Percentiles rank a stretch among this genome's conserved stretches.
These are phyloP conservation scores for Babesia ovis DNA, from an alignment of 169 alveolate genomes.

Conservation along the genomic window DNA sequence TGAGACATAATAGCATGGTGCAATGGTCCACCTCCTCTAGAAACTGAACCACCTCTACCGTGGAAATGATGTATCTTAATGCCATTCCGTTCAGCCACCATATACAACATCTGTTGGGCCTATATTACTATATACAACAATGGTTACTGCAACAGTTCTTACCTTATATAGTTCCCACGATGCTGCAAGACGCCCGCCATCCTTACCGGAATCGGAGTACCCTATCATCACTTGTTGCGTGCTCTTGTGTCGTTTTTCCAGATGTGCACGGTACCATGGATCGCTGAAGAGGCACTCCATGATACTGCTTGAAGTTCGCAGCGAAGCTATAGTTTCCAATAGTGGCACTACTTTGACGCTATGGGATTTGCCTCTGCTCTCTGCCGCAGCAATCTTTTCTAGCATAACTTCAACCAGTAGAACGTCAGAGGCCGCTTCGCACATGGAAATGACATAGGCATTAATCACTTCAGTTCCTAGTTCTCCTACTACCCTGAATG, in stretches of 20 bases:
- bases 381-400: conserved; percentile 19
- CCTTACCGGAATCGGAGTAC: conserved; percentile 85
- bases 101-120: conserved; percentile 72
- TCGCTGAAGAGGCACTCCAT: conserved; percentile 74
- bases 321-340: conserved; percentile 81
- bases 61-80: conserved; percentile 79
- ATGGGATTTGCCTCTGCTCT: conserved; percentile 21
- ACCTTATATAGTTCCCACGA: conserved; percentile 83
- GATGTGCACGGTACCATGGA: conserved; percentile 77
- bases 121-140: conserved; percentile 1
- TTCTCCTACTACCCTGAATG: conserved; percentile 75
- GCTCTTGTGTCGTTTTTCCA: conserved; percentile 64
- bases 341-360: conserved; percentile 79
- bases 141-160: background rate
- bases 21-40: conserved; percentile 87
- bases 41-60: conserved; percentile 85
- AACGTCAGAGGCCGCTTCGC: conserved; percentile 79
- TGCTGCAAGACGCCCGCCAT: conserved; percentile 83
- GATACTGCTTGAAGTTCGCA: conserved; percentile 72
- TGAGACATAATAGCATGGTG: conserved; percentile 82
- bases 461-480: conserved; percentile 80
- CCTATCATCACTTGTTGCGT: conserved; percentile 85
- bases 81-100: conserved; percentile 72
- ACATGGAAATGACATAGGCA: conserved; percentile 83
- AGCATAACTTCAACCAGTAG: conserved; percentile 74